Evolutionary conservation across 2,329 filamentous ascomycete genomes (phyloP).

Genomic region (Sclerotiophoma versabilis): DNA sequence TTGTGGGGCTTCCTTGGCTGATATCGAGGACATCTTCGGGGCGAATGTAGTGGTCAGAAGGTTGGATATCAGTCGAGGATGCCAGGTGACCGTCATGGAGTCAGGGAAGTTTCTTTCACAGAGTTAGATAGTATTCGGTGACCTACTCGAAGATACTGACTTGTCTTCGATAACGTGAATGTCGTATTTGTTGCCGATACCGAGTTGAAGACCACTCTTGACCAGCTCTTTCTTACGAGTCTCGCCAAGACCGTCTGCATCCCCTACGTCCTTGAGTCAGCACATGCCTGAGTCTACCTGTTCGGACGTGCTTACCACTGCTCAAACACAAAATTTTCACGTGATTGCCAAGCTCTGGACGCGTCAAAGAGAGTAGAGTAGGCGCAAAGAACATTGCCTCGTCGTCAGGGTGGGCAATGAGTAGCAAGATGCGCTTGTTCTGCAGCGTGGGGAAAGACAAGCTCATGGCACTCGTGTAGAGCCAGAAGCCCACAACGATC

Average conservation of each 20-base stretch:
- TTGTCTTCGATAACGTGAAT: conserved; percentile 84
- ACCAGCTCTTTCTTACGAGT: conserved; percentile 83
- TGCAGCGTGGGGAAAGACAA: conserved; percentile 69
- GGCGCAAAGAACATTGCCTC: conserved; percentile 99
- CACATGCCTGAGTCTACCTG: not conserved
- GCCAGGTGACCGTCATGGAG: conserved; percentile 84
- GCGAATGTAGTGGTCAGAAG: conserved; percentile 78
- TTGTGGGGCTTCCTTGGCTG: conserved; percentile 54
- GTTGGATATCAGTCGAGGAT: conserved; percentile 70
- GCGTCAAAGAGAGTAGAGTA: conserved; percentile 81
- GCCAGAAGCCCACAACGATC: conserved; percentile 54
- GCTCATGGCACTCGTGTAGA: conserved; percentile 56
- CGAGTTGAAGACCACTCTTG: conserved; percentile 78
- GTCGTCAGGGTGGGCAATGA: conserved; percentile 97
- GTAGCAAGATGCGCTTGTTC: conserved; percentile 86
- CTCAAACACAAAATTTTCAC: conserved; percentile 94
- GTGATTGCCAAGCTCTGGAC: conserved; percentile 82
- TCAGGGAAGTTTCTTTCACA: conserved; percentile 74
- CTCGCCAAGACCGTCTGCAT: conserved; percentile 86
- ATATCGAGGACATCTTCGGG: conserved; percentile 62
- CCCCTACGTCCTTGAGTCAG: conserved; percentile 57
- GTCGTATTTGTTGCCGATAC: conserved; percentile 76
- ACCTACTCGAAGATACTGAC: conserved; percentile 47
- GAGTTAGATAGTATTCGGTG: conserved; percentile 13
- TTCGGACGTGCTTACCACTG: conserved; percentile 64